Base-by-base conservation (phyloP, 495 filamentous ascomycete species). In the Penicillium coprophilum region DNA sequence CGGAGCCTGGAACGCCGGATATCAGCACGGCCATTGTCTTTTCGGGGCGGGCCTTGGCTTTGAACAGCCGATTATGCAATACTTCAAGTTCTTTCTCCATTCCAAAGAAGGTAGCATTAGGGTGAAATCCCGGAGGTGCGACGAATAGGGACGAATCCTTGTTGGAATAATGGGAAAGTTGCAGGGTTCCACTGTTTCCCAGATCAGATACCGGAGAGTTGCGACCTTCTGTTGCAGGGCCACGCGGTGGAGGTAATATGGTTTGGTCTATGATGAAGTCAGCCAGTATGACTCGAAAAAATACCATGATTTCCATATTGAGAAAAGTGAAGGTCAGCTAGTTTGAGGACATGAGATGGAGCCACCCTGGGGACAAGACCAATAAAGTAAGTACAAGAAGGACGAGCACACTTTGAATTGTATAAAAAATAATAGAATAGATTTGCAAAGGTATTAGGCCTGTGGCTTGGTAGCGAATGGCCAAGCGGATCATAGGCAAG, bases 31-130 rank as follows among this genome's bases (percentile, higher is more conserved):
- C 86, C 46, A 82, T 84, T 3, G 86, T 85, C 8, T 86, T 82
- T 55, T 85, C 76, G 15, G 75, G 75, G 20, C 88, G 76, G 60
- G 78, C 80, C 58, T 83, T 85, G 12, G 77, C 73, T 55, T 88
- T 85, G 59, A 79, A 85, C 15, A 94, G 73, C 60, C 88, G 81
- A 52, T 77, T 75, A 59, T 92, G 86, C 10, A 94, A 70, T 10
- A 82, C 74, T n/a, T 80, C 75, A 8, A 92, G 70, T 60, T 92
- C 87, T 46, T 84, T 83, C 58, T 87, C 69, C 68, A 91, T 86
- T 3, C 89, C 90, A 46, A 87, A 82, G 65, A 92, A 92, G 27
- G 82, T 84, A 3, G 82, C 82, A 63, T 94, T 94, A 4, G 87
- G 88, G 53, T 90, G 87, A 52, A 94, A 91, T 0, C 84, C 85